Percentiles rank a stretch among this genome's conserved stretches.
phyloP scores from a whole-genome alignment of 2,329 filamentous ascomycete genomes.

The Fusarium palustre region DNA sequence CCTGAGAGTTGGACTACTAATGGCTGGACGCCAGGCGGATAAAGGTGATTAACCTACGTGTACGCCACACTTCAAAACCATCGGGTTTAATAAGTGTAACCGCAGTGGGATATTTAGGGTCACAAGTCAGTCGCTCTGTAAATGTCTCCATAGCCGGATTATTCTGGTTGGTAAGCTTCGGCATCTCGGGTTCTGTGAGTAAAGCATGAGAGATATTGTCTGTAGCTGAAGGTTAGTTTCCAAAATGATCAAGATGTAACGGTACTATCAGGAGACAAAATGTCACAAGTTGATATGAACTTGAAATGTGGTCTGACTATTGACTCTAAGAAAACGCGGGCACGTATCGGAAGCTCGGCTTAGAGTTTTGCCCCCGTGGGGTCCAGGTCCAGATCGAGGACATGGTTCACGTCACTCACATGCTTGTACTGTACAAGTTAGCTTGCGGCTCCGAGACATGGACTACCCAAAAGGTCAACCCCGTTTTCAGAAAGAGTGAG shows the following conservation, averaged over 20 bases:
- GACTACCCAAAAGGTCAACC: neutral
- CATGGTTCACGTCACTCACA: conserved; percentile 5
- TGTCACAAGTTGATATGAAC: neutral
- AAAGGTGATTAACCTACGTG: accelerated
- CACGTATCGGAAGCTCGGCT: conserved; percentile 31
- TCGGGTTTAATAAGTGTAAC: neutral
- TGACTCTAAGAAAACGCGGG: conserved; percentile 18
- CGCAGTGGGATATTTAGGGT: neutral
- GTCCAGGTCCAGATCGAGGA: neutral
- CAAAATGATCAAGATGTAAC: neutral
- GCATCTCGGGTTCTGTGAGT: neutral
- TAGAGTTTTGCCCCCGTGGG: conserved; percentile 24
- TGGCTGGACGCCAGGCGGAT: conserved; percentile 28
- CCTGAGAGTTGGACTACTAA: conserved; percentile 43
- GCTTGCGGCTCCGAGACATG: conserved; percentile 19
- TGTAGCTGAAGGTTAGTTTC: neutral
- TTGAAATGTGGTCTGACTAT: neutral
- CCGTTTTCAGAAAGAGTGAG: neutral
- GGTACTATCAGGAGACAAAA: conserved; percentile 13
- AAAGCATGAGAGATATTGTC: neutral
- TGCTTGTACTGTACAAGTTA: neutral
- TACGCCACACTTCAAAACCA: neutral
- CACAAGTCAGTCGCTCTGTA: neutral
- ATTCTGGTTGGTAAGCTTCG: neutral
- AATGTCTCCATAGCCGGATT: neutral